phyloP scores from a whole-genome alignment of 1,284 basidiomycete species.

The Trametes pubescens region DNA sequence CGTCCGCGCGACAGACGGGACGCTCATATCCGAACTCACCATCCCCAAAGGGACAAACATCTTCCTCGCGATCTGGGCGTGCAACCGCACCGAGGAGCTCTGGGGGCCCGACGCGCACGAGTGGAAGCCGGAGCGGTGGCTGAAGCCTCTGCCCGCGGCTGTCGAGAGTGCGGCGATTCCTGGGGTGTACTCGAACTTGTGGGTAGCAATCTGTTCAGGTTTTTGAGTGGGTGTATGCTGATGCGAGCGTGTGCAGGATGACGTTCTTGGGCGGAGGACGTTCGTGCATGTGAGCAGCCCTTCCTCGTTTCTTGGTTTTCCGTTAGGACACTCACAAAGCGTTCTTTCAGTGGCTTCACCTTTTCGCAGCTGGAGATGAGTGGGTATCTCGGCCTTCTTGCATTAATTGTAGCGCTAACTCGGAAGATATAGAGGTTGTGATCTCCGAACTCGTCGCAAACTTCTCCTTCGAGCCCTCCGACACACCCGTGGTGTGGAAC shows the following conservation, averaged over 20 bases:
- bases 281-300: not conserved
- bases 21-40: not conserved
- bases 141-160: conserved; percentile 5
- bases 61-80: conserved; percentile 3
- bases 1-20: conserved; percentile 1
- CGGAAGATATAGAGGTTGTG: conserved; percentile 1
- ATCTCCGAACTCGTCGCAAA: not conserved
- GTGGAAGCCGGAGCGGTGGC: conserved; percentile 17
- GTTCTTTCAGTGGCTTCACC: conserved; percentile 8
- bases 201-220: not conserved
- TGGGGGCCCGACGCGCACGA: conserved; percentile 10
- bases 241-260: conserved; percentile 2
- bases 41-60: conserved; percentile 3
- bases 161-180: conserved; percentile 13
- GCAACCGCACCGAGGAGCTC: conserved; percentile 2
- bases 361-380: conserved; percentile 19
- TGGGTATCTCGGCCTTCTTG: not conserved
- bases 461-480: conserved; percentile 6
- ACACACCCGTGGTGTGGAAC: conserved; percentile 28
- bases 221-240: not conserved
- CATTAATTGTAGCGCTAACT: not conserved
- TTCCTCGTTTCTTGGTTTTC: too few species aligned
- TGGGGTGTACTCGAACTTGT: conserved; percentile 18
- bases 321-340: not conserved
- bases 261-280: conserved; percentile 14